Percentiles rank a stretch among this genome's conserved stretches.
Conservation (phyloP, 1,139 yeast species). For the Zygosaccharomyces pseudobailii region DNA sequence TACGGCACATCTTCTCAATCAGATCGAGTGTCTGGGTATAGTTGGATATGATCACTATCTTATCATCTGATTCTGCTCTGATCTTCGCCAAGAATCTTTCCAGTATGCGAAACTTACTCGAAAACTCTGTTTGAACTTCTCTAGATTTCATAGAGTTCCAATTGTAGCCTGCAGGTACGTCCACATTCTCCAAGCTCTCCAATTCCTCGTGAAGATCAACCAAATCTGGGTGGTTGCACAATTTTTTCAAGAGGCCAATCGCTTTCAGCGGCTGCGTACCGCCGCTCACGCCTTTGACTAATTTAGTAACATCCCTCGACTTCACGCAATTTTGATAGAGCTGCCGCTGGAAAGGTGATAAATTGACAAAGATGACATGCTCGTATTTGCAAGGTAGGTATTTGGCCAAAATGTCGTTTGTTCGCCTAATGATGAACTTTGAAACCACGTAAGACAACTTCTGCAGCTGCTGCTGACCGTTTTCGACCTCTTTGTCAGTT, state of each 20-base stretch:
- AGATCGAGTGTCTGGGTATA: constrained; percentile 91
- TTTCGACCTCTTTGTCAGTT: constrained; percentile 66
- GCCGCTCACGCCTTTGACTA: constrained; percentile 50
- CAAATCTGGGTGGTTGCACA: constrained; percentile 91
- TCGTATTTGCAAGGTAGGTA: constrained; percentile 94
- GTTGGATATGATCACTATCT: constrained; percentile 88
- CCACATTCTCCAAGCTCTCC: constrained; percentile 55
- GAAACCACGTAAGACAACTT: constrained; percentile 77
- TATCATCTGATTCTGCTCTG: constrained; percentile 78
- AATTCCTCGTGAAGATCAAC: constrained; percentile 71
- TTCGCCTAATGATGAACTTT: constrained; percentile 87
- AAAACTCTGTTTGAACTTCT: constrained; percentile 55
- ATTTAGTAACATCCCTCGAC: constrained; percentile 70
- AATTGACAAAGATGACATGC: constrained; percentile 84
- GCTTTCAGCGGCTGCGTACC: constrained; percentile 81
- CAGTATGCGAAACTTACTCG: constrained; percentile 54
- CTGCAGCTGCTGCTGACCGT: constrained; percentile 66
- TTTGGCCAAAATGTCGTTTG: constrained; percentile 90
- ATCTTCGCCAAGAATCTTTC: constrained; percentile 75
- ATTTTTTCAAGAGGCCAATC: constrained; percentile 79
- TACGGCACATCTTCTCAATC: constrained; percentile 79
- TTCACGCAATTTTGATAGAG: constrained; percentile 72
- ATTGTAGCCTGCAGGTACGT: constrained; percentile 70
- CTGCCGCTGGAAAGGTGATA: constrained; percentile 70
- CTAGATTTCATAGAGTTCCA: constrained; percentile 17